Base-by-base conservation (phyloP, 1,284 basidiomycete genomes). In the Heterobasidion irregulare region DNA sequence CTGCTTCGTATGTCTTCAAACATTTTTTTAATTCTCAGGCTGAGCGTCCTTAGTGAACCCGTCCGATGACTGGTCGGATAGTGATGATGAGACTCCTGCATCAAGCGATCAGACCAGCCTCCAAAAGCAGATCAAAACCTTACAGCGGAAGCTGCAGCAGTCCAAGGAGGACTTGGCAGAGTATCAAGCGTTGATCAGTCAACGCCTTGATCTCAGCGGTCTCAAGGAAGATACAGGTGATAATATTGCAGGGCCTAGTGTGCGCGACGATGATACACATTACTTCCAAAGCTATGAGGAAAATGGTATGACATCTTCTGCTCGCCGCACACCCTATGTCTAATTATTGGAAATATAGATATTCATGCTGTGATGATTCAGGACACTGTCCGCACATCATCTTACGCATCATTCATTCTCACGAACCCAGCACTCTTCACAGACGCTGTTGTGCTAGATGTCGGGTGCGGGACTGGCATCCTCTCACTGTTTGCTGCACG, bases 271-370 rank as follows among this genome's bases (percentile, higher is more conserved):
- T 63, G 96, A 98, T 68, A 82, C 89, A 0, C 91, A 97, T 67
- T 99, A 99, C 71, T 99, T 98, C 71, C 80, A 92, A 58, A 92
- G 88, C 60, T 98, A 99, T 65, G 89, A 82, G n/a, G 86, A 86
- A 61, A 96, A 97, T 64, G 93, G 92, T 91, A 59, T 16, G 79
- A 26, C 26, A 26, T 58, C 15, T 51, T 53, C 5, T 57, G 4
- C 12, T 41, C 3, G 6, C 3, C n/a, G 38, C 4, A 41, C 38
- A 7, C 38, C 26, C 26, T 26, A 26, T 26, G 4, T 26, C 26
- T 26, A 5, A 26, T 26, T 5, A 26, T 26, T 26, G 26, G 2
- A 41, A 57, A 13, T 54, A 13, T 62, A 89, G 89, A 90, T 59
- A 89, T 91, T 46, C 87, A 90, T 59, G 80, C 85, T 2, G 75